Conservation (phyloP, 2,329 filamentous ascomycete species). For the Apiospora rasikravindrae region DNA sequence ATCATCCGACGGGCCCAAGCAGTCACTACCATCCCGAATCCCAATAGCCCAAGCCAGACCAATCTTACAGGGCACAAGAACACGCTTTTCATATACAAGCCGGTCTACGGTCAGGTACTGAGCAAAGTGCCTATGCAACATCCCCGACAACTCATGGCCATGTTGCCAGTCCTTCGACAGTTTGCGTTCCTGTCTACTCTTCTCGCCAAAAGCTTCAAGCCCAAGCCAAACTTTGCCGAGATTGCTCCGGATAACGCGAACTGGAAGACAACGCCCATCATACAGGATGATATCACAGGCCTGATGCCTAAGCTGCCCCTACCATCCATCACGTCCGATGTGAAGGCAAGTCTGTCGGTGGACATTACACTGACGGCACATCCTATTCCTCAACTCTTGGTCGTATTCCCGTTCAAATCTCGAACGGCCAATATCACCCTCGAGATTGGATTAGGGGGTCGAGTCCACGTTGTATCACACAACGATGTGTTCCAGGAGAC, state of each 20-base stretch:
- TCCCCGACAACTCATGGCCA: constrained; percentile 74
- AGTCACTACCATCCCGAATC: constrained; percentile 48
- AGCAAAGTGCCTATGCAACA: constrained; percentile 77
- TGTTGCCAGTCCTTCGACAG: constrained; percentile 77
- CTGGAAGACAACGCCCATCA: constrained; percentile 29
- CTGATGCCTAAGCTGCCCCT: constrained; percentile 33
- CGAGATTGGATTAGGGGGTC: constrained; percentile 64
- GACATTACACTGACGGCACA: constrained; percentile 60
- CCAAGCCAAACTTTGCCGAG: constrained; percentile 34
- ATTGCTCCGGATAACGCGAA: constrained; percentile 25
- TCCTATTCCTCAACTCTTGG: constrained; percentile 53
- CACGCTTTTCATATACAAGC: constrained; percentile 72
- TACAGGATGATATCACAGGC: constrained; percentile 29
- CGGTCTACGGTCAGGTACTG: constrained; percentile 71
- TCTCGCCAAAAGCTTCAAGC: constrained; percentile 65
- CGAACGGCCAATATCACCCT: constrained; percentile 59
- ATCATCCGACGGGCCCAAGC: constrained; percentile 56
- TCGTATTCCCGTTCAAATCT: constrained; percentile 58
- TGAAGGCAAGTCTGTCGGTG: constrained; percentile 39
- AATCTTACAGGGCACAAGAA: constrained; percentile 53
- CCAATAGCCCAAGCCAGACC: constrained; percentile 19
- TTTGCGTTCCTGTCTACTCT: constrained; percentile 74
- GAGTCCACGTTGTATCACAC: constrained; percentile 62
- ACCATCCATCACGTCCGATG: constrained; percentile 16
- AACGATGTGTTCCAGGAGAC: constrained; percentile 46